These are phyloP conservation scores for Oryza rufipogon DNA, from an alignment of 176 grass and related monocot genomes.

Conservation along the genomic window DNA sequence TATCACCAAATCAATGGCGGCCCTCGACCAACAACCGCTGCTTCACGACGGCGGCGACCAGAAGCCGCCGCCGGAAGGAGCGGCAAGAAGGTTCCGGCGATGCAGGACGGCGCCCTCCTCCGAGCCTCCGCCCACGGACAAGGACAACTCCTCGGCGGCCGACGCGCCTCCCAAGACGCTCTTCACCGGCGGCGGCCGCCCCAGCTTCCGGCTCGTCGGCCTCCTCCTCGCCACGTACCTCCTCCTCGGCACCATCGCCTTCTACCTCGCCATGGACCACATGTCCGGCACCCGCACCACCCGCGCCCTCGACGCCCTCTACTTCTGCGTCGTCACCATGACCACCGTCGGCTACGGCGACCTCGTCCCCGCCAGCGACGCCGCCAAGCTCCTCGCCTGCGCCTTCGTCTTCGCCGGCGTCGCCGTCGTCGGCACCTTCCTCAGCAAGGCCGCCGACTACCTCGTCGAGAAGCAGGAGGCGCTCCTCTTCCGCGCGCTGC, in stretches of 20 bases:
- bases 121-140: not conserved
- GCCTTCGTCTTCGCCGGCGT: constrained; percentile 61
- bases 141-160: not conserved
- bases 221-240: constrained; percentile 59
- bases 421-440: constrained; percentile 52
- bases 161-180: not conserved
- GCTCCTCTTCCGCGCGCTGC: constrained; percentile 34
- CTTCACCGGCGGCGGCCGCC: not conserved
- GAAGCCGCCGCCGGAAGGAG: not conserved
- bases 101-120: constrained; percentile 34
- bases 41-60: not conserved
- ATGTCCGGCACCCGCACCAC: constrained; percentile 50
- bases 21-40: constrained; percentile 20
- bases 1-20: not conserved
- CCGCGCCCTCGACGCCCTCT: constrained; percentile 53
- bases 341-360: constrained; percentile 98
- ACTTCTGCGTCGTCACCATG: constrained; percentile 92
- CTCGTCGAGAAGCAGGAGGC: constrained; percentile 75
- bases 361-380: constrained; percentile 45
- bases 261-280: constrained; percentile 50
- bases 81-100: constrained; percentile 36
- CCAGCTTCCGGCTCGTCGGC: constrained; percentile 52
- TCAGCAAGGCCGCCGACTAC: constrained; percentile 62
- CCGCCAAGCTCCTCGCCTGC: constrained; percentile 55
- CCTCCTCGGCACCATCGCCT: constrained; percentile 47